These are phyloP conservation scores for Puccinia coronata DNA, from an alignment of 1,284 basidiomycete genomes.

Conservation along the genomic window DNA sequence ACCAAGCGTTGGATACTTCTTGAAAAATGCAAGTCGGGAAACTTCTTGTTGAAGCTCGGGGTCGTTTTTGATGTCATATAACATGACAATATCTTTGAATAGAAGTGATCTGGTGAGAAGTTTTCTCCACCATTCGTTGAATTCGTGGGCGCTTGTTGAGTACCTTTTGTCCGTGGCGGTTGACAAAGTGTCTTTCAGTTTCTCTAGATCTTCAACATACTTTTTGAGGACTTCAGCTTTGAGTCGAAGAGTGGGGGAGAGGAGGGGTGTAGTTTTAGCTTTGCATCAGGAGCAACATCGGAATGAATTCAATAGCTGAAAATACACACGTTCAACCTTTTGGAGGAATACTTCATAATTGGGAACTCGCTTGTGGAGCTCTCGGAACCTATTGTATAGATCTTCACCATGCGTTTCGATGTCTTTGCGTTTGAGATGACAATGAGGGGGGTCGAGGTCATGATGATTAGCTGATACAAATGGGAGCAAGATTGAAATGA, in stretches of 20 bases:
- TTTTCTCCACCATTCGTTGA: background rate
- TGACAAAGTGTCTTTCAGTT: background rate
- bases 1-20: background rate
- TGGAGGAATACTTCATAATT: background rate
- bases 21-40: background rate
- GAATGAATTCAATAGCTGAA: background rate
- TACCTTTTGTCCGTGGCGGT: background rate
- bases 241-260: background rate
- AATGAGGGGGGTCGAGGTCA: too few species aligned
- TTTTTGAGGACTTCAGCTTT: background rate
- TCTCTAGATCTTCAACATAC: slow-evolving; percentile 11
- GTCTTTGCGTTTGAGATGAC: too few species aligned
- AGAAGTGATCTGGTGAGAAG: background rate
- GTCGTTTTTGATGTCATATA: background rate
- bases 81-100: background rate
- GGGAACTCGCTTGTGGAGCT: background rate
- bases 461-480: too few species aligned
- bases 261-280: too few species aligned
- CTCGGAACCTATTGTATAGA: background rate
- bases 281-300: background rate
- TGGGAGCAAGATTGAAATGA: too few species aligned
- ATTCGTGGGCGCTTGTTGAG: background rate
- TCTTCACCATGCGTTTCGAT: background rate
- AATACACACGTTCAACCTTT: background rate
- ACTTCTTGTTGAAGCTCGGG: background rate